These are phyloP conservation scores for Amborella trichopoda DNA, from an alignment of 164 flowering plant species.

Conservation along the genomic window DNA sequence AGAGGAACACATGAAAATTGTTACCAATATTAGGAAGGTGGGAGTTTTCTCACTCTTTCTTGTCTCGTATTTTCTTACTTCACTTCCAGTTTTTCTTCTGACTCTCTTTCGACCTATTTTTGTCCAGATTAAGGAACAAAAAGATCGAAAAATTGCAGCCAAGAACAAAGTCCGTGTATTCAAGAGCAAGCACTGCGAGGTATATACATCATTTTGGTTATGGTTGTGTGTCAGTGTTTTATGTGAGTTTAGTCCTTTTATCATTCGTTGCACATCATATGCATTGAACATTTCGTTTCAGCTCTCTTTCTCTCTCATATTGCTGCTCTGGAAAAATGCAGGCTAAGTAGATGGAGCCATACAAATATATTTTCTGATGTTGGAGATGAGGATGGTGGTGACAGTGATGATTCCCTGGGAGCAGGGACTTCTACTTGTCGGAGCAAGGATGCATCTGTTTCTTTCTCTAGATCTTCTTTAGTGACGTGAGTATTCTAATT, in stretches of 20 bases:
- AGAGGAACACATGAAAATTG: conserved; percentile 92
- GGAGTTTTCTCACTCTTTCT: conserved; percentile 2
- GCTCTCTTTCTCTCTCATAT: no score
- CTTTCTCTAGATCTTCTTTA: conserved; percentile 38
- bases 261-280: no score
- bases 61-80: no score
- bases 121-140: conserved; percentile 72
- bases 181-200: conserved; percentile 92
- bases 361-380: conserved; percentile 86
- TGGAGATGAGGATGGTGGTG: conserved; percentile 45
- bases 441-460: conserved; percentile 29
- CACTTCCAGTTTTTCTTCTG: no score
- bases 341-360: conserved; percentile 91
- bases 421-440: conserved; percentile 19
- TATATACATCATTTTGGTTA: no score
- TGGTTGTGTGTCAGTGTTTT: no score
- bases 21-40: conserved; percentile 89
- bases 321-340: no score
- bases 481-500: conserved; percentile 59
- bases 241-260: no score
- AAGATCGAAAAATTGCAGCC: conserved; percentile 42
- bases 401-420: conserved; percentile 46
- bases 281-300: no score
- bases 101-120: no score
- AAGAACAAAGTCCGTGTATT: conserved; percentile 33